Evolutionary conservation across 768 basidiomycete species (phyloP), one percentile per base, ranked within the genome.

Genomic region (Sistotremastrum suecicum): DNA sequence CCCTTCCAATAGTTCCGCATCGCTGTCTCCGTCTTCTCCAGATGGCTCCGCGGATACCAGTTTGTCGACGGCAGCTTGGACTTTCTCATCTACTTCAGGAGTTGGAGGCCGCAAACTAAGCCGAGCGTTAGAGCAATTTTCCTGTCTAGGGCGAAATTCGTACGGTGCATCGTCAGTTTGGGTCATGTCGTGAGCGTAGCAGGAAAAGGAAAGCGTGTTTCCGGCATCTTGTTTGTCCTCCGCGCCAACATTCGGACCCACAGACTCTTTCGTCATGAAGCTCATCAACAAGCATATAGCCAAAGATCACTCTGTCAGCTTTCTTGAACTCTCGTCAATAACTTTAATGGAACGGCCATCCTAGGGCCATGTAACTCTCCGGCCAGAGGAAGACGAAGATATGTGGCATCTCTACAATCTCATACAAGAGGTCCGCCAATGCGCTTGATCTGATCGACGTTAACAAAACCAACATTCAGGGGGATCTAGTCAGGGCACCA

Each of bases 321-420:
- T 37, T 45, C 34, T 45, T 45, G 12, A 44, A 12, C 36, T 20
- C n/a, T 45, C 34, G 10, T n/a, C 7, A 37, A 40, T 43, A 34
- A 53, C 53, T 35, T 48, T 45, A 46, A 53, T 60, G 56, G 34
- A 20, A 34, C 34, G 30, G 4, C 43, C 62, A 60, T 54, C 28
- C 5, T 56, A 92, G 89, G 94, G 94, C 11, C 77, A 91, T 74
- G 85, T 95, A 50, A 88, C 79, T n/a, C 70, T 97, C 39, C 78
- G 88, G 41, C 92, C 94, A 4, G 91, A 99, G 61, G 92, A 98
- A 54, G 90, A 97, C 56, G 95, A 99, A 64, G 95, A 99, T 62
- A 95, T 99, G 84, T 99, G 94, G 92, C 95, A 99, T 71, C 70
- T 97, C 31, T 99, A 98, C 63, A 98, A 99, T 66, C 70, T 99